phyloP scores from a whole-genome alignment of 139 green algal species.

The Chlorella sp. region DNA sequence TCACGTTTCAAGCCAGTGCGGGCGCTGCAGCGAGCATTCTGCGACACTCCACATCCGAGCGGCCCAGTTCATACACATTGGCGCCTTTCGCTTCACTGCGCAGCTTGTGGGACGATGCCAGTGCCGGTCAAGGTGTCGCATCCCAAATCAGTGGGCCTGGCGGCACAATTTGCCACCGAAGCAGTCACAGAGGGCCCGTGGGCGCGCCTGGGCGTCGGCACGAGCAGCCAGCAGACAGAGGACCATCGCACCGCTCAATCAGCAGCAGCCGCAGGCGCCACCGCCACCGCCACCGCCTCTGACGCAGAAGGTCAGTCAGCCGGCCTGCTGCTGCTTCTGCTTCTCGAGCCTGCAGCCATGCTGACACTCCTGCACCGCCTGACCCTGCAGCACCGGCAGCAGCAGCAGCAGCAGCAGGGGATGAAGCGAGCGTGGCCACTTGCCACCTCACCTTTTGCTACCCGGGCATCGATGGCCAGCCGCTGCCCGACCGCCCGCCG shows the following conservation, averaged over 20 bases:
- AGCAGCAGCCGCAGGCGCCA: slow-evolving; percentile 10
- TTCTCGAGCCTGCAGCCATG: not conserved
- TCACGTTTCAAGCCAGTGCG: no score
- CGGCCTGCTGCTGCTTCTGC: no score
- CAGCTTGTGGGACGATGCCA: slow-evolving; percentile 43
- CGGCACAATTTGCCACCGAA: slow-evolving; percentile 5
- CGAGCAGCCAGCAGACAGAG: not conserved
- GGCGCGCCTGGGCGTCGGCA: slow-evolving; percentile 23
- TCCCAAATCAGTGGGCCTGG: slow-evolving; percentile 38
- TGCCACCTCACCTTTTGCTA: slow-evolving; percentile 72
- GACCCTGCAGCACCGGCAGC: not conserved
- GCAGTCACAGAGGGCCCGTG: slow-evolving; percentile 52
- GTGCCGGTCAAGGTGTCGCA: slow-evolving; percentile 55
- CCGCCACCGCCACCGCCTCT: not conserved
- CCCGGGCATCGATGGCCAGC: slow-evolving; percentile 79
- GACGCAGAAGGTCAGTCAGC: no score
- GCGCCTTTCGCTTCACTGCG: not conserved
- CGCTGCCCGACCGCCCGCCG: slow-evolving; percentile 61
- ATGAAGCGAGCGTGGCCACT: slow-evolving; percentile 12
- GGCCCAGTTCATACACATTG: not conserved
- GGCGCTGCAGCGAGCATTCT: no score
- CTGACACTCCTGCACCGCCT: not conserved
- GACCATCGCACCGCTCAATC: not conserved
- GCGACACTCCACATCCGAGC: not conserved
- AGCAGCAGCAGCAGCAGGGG: not conserved